These are phyloP conservation scores for Kwoniella europaea DNA, from an alignment of 768 basidiomycete genomes.

Conservation along the genomic window DNA sequence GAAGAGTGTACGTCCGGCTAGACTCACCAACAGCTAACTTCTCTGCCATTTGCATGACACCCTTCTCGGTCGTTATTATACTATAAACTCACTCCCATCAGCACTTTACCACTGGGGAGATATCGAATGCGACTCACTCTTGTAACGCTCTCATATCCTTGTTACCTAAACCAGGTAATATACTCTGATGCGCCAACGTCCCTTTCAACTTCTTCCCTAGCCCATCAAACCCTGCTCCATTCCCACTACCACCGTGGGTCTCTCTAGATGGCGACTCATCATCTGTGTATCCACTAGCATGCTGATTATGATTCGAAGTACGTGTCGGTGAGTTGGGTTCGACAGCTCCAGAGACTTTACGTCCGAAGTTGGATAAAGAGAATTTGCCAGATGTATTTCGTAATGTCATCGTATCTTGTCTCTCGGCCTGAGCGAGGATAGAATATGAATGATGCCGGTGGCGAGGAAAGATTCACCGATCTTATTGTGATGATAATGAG, in stretches of 20 bases:
- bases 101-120: background rate
- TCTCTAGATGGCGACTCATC: conserved; percentile 24
- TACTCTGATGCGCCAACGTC: conserved; percentile 75
- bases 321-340: conserved; percentile 26
- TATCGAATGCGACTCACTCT: conserved; percentile 60
- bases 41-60: conserved; percentile 63
- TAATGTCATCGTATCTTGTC: conserved; percentile 23
- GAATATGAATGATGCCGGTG: too few relatives aligned
- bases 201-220: conserved; percentile 64
- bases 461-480: too few relatives aligned
- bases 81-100: conserved; percentile 14
- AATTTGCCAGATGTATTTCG: conserved; percentile 44
- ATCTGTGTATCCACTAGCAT: conserved; percentile 18
- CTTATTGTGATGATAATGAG: too few relatives aligned
- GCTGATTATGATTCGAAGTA: conserved; percentile 14
- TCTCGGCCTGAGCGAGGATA: background rate
- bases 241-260: conserved; percentile 25
- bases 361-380: conserved; percentile 38
- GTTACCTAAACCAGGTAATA: conserved; percentile 73
- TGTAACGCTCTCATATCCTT: conserved; percentile 80
- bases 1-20: background rate
- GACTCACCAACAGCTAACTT: conserved; percentile 41
- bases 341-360: conserved; percentile 25
- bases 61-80: conserved; percentile 86
- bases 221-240: conserved; percentile 25